Conservation (phyloP, 495 filamentous ascomycete species). For the Daldinia grandis region DNA sequence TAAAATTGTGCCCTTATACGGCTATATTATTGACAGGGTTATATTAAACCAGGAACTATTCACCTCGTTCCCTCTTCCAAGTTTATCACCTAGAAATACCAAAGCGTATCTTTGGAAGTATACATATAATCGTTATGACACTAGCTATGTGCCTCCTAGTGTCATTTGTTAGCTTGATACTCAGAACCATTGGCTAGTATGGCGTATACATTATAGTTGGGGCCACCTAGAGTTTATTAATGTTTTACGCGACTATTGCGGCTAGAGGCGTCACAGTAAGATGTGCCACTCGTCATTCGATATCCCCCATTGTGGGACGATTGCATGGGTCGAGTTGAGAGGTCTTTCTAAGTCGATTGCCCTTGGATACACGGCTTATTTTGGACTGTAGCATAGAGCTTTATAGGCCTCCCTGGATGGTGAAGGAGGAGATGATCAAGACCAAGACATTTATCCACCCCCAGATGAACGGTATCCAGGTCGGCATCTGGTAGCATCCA, state of each 20-base stretch:
- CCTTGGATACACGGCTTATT: neutral
- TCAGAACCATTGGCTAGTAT: neutral
- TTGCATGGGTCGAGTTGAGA: neutral
- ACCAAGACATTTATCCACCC: conserved; percentile 88
- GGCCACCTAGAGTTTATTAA: neutral
- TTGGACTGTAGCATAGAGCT: neutral
- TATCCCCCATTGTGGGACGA: neutral
- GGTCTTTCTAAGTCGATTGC: neutral
- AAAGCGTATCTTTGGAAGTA: neutral
- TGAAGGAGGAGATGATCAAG: conserved; percentile 92
- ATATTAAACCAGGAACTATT: neutral
- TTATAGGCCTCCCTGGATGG: conserved; percentile 93
- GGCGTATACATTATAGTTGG: neutral
- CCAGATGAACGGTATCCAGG: conserved; percentile 97
- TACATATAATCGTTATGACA: neutral
- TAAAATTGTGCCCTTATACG: neutral
- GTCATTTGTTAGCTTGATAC: neutral
- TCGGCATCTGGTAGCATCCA: conserved; percentile 92
- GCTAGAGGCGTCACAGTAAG: neutral
- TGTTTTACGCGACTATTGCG: neutral
- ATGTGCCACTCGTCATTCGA: neutral
- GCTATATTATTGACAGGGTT: neutral
- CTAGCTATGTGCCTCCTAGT: neutral
- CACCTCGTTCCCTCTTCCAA: neutral
- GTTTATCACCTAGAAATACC: neutral